These are phyloP conservation scores for Pestalotiopsis sp. DNA, from an alignment of 2,329 filamentous ascomycete species.

Conservation along the genomic window DNA sequence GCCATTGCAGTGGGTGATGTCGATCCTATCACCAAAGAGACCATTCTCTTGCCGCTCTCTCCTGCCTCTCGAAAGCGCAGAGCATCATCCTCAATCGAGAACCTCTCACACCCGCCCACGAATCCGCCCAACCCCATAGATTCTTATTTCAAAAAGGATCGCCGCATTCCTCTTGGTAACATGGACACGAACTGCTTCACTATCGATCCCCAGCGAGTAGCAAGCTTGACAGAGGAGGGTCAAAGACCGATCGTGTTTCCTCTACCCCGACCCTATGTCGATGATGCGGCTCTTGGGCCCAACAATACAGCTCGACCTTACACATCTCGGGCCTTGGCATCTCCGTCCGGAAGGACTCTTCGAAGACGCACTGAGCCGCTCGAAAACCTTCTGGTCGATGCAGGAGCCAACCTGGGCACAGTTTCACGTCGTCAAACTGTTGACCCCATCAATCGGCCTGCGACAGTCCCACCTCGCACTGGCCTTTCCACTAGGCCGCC, in stretches of 20 bases:
- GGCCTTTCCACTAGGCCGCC: constrained; percentile 40
- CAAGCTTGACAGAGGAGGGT: constrained; percentile 52
- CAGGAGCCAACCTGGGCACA: constrained; percentile 26
- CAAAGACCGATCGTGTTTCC: constrained; percentile 60
- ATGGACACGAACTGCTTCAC: constrained; percentile 66
- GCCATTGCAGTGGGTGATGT: constrained; percentile 81
- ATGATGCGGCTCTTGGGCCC: constrained; percentile 30
- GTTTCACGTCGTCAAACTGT: constrained; percentile 29
- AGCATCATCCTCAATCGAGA: constrained; percentile 26
- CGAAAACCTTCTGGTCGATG: constrained; percentile 41
- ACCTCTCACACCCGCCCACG: constrained; percentile 20
- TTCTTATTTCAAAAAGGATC: constrained; percentile 54
- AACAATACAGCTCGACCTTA: constrained; percentile 31
- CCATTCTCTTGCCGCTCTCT: constrained; percentile 48
- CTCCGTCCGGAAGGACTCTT: constrained; percentile 43
- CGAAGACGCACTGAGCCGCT: constrained; percentile 58
- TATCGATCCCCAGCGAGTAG: constrained; percentile 50
- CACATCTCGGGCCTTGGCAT: constrained; percentile 24
- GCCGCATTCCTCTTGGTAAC: constrained; percentile 60
- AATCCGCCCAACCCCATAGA: constrained; percentile 52
- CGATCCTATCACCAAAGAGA: constrained; percentile 85
- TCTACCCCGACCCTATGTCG: constrained; percentile 59
- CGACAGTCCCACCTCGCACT: constrained; percentile 18
- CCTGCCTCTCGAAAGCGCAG: constrained; percentile 40
- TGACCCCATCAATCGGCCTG: constrained; percentile 13